phyloP scores from a whole-genome alignment of 1,284 basidiomycete genomes.

The Ustilago loliicola region DNA sequence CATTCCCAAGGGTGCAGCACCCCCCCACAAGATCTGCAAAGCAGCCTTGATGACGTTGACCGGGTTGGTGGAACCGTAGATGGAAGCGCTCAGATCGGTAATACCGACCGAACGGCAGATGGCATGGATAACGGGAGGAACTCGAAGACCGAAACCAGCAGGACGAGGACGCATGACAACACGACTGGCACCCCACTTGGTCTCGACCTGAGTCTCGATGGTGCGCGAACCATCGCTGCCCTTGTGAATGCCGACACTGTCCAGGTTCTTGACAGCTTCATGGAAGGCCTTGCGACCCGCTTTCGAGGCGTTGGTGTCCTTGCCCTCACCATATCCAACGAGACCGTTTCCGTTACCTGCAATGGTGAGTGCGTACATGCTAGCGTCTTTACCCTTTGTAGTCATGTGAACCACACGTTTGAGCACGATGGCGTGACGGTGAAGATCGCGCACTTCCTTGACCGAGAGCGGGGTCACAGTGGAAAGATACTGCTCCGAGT shows the following conservation, averaged over 20 bases:
- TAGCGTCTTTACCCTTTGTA: conserved; percentile 84
- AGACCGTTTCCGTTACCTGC: conserved; percentile 87
- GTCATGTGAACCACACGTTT: conserved; percentile 82
- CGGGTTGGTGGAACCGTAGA: conserved; percentile 90
- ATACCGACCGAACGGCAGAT: conserved; percentile 92
- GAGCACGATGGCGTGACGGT: conserved; percentile 65
- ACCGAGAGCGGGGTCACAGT: conserved; percentile 65
- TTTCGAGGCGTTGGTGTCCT: conserved; percentile 76
- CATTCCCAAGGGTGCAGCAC: conserved; percentile 62
- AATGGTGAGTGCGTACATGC: conserved; percentile 79
- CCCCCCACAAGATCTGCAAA: conserved; percentile 69
- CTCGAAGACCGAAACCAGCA: conserved; percentile 87
- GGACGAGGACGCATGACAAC: conserved; percentile 89
- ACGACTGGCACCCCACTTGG: conserved; percentile 87
- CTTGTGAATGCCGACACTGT: conserved; percentile 77
- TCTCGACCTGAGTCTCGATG: conserved; percentile 83
- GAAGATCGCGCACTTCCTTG: conserved; percentile 61
- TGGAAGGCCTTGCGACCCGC: conserved; percentile 80
- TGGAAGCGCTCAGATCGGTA: conserved; percentile 92
- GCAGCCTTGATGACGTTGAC: conserved; percentile 75
- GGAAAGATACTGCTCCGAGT: conserved; percentile 61
- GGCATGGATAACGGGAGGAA: conserved; percentile 87
- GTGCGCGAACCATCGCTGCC: conserved; percentile 75
- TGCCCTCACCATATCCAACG: conserved; percentile 90
- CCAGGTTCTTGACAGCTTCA: conserved; percentile 86